These are phyloP conservation scores for Fusarium fujikuroi DNA, from an alignment of 2,329 filamentous ascomycete species.

Conservation along the genomic window DNA sequence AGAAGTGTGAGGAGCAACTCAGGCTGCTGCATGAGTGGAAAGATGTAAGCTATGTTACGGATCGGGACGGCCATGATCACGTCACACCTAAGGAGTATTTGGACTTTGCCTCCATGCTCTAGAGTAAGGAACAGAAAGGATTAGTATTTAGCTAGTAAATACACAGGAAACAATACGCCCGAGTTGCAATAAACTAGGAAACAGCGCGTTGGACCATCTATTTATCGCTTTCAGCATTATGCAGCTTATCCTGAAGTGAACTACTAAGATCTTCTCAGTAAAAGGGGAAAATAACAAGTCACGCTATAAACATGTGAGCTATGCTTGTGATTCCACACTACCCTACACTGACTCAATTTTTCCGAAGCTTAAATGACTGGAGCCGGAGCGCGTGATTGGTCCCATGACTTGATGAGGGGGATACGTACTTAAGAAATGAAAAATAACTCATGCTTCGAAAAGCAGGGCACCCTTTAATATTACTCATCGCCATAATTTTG, in stretches of 20 bases:
- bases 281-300: too few species aligned
- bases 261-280: too few species aligned
- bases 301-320: background rate
- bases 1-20: background rate
- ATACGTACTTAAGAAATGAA: background rate
- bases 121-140: background rate
- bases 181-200: background rate
- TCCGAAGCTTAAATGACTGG: too few species aligned
- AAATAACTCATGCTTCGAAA: background rate
- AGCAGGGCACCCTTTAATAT: background rate
- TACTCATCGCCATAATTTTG: background rate
- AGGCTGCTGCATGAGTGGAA: background rate
- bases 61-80: background rate
- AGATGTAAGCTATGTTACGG: background rate
- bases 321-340: background rate
- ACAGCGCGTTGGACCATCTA: too few species aligned
- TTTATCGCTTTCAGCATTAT: too few species aligned
- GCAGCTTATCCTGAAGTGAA: too few species aligned
- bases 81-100: background rate
- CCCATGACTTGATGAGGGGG: background rate
- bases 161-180: accelerated
- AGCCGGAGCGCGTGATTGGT: background rate
- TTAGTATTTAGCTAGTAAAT: accelerated
- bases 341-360: background rate
- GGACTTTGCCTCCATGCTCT: background rate